A percentile compares a stretch with the other conserved stretches of the same genome.
Evolutionary conservation across 2,329 filamentous ascomycete genomes (phyloP).

Genomic region (Shiraia sp.): DNA sequence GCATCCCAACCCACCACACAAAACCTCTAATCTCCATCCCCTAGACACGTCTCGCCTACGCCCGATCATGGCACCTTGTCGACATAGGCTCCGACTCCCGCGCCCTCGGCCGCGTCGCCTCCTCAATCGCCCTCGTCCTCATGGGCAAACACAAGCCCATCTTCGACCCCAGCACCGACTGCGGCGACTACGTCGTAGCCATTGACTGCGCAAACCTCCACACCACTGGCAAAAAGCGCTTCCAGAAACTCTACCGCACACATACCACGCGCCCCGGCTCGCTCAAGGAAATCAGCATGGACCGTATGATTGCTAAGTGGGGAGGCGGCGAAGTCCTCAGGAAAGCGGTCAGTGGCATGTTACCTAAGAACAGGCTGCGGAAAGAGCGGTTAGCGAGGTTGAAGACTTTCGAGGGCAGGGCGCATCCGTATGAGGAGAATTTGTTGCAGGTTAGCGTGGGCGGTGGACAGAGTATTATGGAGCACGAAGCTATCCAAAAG

Average conservation of each 20-base stretch:
- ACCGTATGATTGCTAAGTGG: conserved; percentile 89
- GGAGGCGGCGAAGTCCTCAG: conserved; percentile 89
- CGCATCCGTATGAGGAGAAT: conserved; percentile 91
- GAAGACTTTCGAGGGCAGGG: conserved; percentile 93
- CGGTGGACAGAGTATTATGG: conserved; percentile 37
- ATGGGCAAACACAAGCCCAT: conserved; percentile 99
- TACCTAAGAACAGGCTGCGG: conserved; percentile 92
- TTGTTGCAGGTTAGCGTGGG: conserved; percentile 67
- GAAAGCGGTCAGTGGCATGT: conserved; percentile 92
- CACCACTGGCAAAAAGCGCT: conserved; percentile 88
- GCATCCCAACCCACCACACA: neutral
- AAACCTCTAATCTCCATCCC: conserved; percentile 1
- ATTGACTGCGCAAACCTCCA: conserved; percentile 85
- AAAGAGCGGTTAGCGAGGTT: conserved; percentile 85
- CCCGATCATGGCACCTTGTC: conserved; percentile 92
- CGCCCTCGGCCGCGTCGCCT: conserved; percentile 87
- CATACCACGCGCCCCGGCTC: conserved; percentile 90
- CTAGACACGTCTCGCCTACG: conserved; percentile 94
- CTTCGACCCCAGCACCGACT: conserved; percentile 95
- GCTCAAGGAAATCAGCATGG: conserved; percentile 89
- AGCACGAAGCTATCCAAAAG: conserved; percentile 44
- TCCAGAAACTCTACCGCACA: conserved; percentile 93
- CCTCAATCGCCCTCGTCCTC: conserved; percentile 80
- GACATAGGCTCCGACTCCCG: conserved; percentile 69
- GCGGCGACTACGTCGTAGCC: conserved; percentile 97